A percentile compares a stretch with the other conserved stretches of the same genome.
These are phyloP conservation scores for Amphibolis antarctica DNA, from an alignment of 106 monocot genomes.

Conservation along the genomic window DNA sequence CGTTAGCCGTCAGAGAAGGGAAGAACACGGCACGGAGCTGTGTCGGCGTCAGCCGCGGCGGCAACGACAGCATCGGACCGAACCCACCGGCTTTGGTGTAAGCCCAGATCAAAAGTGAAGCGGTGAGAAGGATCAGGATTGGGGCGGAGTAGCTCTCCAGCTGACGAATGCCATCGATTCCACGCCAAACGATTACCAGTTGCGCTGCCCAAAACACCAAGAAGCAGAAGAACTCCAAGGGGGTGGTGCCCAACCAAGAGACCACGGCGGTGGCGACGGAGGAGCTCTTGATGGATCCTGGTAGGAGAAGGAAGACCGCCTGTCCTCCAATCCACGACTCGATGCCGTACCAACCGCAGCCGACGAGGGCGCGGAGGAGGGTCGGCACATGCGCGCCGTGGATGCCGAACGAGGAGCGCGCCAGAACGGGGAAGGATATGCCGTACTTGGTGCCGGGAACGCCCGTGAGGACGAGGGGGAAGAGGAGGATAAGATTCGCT, in stretches of 20 bases:
- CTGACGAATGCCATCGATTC: conserved; percentile 59
- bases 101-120: conserved; percentile 58
- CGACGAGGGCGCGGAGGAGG: conserved; percentile 74
- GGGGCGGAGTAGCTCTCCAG: conserved; percentile 84
- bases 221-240: conserved; percentile 59
- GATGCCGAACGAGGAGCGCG: conserved; percentile 69
- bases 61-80: conserved; percentile 45
- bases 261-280: conserved; percentile 1
- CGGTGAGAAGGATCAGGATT: conserved; percentile 49
- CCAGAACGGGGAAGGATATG: conserved; percentile 82
- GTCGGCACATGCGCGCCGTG: conserved; percentile 65
- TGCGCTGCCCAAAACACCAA: conserved; percentile 63
- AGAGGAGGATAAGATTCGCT: conserved; percentile 15
- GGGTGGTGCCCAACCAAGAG: conserved; percentile 33
- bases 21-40: conserved; percentile 70
- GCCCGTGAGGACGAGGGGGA: conserved; percentile 41
- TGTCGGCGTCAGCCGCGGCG: conserved; percentile 28
- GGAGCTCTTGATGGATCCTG: conserved; percentile 10
- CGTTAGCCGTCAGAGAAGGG: conserved; percentile 86
- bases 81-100: conserved; percentile 68
- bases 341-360: conserved; percentile 93
- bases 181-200: conserved; percentile 32
- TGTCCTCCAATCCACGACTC: conserved; percentile 88
- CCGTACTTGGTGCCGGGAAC: conserved; percentile 53
- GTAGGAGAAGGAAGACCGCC: conserved; percentile 65